Base-by-base conservation (phyloP, 306 rosid species). In the Quillaja saponaria region DNA sequence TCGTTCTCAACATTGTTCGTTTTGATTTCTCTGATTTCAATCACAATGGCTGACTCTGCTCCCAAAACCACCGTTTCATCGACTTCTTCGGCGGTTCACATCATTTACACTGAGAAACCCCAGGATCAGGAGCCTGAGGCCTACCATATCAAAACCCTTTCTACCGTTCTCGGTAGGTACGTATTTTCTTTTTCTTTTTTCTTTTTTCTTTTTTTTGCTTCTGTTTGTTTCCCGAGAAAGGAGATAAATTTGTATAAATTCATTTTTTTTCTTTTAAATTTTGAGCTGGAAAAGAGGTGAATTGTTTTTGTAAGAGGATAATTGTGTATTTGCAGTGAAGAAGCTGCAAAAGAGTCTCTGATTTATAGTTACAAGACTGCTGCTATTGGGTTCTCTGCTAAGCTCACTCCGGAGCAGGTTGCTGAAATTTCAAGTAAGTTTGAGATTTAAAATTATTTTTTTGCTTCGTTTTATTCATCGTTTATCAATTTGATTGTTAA, bases 371-470 rank as follows among this genome's bases (percentile, higher is more conserved):
- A 91, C 81, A 91, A 91, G 81, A 35, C 76, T 3, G 98, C 95
- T 39, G 96, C 90, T 3, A 78, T 82, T 80, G 98, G 98, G 25
- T 91, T 91, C 84, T 86, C 98, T 18, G 96, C 98, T 12, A 91
- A 84, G 85, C 96, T 91, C 54, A 86, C 96, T 66, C 85, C 88
- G 10, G 70, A 73, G 8, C 88, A 83, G 78, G 88, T 77, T 28
- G 51, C 67, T 7, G 63, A 66, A 34, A 79, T 83, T 55, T 58
- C 82, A 49, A 69, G 88, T 83, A 16, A 57, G 85, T 34, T 50
- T 50, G 14, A n/a, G 13, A 0, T 19, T 20, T 49, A 16, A 37
- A 25, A 34, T 33, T 25, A 25, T 25, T 25, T 1, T 25, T 25
- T 25, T 25, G 31, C 31, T 25, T 4, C 31, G 31, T 25, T 25